These are phyloP conservation scores for Cardamine occulta DNA, from an alignment of 345 rosid species.

Conservation along the genomic window DNA sequence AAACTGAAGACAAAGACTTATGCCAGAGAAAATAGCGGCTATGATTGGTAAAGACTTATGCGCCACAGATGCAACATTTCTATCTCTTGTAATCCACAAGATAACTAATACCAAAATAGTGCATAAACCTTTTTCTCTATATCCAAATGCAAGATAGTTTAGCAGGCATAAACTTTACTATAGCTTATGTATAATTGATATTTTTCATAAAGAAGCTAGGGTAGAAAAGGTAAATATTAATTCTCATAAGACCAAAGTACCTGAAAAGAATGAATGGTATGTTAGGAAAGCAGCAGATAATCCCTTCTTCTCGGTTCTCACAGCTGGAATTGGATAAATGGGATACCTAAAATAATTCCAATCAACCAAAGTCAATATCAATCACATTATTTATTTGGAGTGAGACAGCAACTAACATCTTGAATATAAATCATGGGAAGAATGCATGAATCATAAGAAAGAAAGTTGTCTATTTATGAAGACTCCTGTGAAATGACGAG, in stretches of 20 bases:
- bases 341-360: constrained; percentile 49
- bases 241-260: constrained; percentile 36
- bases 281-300: constrained; percentile 53
- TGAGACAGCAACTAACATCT: constrained; percentile 1
- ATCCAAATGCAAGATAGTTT: too few relatives aligned
- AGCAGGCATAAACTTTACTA: too few relatives aligned
- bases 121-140: background rate
- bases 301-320: constrained; percentile 32
- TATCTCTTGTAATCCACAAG: background rate
- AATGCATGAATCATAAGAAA: constrained; percentile 8
- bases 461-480: background rate
- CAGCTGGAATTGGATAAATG: constrained; percentile 46
- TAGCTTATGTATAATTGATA: too few relatives aligned
- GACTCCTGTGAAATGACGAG: background rate
- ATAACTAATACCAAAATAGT: background rate
- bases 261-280: constrained; percentile 51
- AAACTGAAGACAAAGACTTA: background rate
- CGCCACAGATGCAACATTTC: background rate
- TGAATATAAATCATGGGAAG: constrained; percentile 4
- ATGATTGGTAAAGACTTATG: background rate
- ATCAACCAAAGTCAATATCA: constrained; percentile 3
- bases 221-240: background rate
- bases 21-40: constrained; percentile 3
- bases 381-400: background rate
- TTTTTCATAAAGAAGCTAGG: too few relatives aligned